Base-by-base conservation (phyloP, 2,329 filamentous ascomycete species). In the Ophiostoma piceae region DNA sequence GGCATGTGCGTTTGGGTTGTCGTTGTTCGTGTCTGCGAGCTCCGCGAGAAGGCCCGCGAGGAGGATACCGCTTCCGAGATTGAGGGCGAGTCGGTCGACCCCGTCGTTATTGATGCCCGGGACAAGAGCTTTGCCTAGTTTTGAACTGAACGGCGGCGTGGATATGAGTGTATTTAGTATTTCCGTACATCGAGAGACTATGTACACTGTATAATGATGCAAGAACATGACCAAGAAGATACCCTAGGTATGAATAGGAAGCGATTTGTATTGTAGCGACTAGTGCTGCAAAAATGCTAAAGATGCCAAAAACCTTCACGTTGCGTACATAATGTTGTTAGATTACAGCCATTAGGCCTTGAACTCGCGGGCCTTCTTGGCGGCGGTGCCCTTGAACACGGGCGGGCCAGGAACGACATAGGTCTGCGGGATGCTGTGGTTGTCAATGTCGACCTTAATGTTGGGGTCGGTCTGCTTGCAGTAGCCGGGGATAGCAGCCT, bases 401-500 rank as follows among this genome's bases (percentile, higher is more conserved):
- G 74, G 71, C 5, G 75, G 75, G n/a, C 75, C 75, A 57, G 75
- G 75, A 32, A 76, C 57, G 39, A 67, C 69, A 69, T 76, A 76
- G 8, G 70, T 75, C 72, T 76, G 75, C 19, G 74, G 70, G 26
- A 72, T 66, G 12, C 70, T 41, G 71, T 73, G 74, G 71, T 76
- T 68, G 71, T 76, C 75, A 72, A 76, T 76, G 69, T 70, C 62
- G 65, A 76, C 71, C 74, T 75, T 26, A 71, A 76, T 76, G 72
- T 76, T 76, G 35, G 75, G 29, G 68, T 76, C 75, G 66, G 62
- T 74, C 54, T 75, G 67, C 71, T 72, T 76, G 75, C 74, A 75
- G 72, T 76, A 76, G 67, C 75, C 75, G 26, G 75, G 75, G 66
- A 76, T 76, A 26, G 75, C 74, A 1, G 74, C 74, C 74, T 76